Evolutionary conservation across 352 stramenopile genomes (phyloP), one percentile per base, ranked within the genome.

Genomic region (Phytopythium montanum): DNA sequence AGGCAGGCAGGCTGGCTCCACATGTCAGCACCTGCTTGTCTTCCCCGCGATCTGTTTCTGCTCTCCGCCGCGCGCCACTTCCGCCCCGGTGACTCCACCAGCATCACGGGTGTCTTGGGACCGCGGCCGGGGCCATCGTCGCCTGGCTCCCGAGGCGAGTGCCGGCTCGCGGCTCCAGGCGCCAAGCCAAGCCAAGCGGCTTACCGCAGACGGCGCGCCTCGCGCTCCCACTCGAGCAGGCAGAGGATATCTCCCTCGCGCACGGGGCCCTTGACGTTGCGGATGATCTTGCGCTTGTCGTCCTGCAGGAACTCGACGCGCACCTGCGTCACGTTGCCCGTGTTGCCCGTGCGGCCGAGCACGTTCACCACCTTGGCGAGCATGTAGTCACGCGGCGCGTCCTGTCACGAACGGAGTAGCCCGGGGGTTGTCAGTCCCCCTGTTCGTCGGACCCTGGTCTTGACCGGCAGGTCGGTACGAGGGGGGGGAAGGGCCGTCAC

Each of bases 301-400:
- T 98, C 95, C 80, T 99, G 96, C 69, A 99, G 92, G 84, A 99
- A 99, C 84, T 99, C 97, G 60, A 99, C 97, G 76, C 97, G 96
- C 52, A 98, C 92, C 75, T 99, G 98, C 68, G 97, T 99, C 53
- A 99, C 98, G 83, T 99, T 99, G 88, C 98, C 98, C 66, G 97
- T 99, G 94, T 99, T 99, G 74, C 98, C 98, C 61, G 98, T 99
- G 79, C 98, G 96, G 81, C 97, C 97, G 63, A 99, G 87, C 72
- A 99, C 97, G 72, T 95, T 95, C 81, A 98, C 98, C 56, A 99
- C 96, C 83, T 99, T 99, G 78, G 96, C 97, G 70, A 99, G 92
- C 86, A 99, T 99, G 69, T 99, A 97, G 73, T 92, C 82, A 80
- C 82, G 79, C 76, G 85, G 74, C 68, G 72, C 68, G 75, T 92